Evolutionary conservation across 108 stramenopile genomes (phyloP).

Genomic region (Nannochloropsis granulata): DNA sequence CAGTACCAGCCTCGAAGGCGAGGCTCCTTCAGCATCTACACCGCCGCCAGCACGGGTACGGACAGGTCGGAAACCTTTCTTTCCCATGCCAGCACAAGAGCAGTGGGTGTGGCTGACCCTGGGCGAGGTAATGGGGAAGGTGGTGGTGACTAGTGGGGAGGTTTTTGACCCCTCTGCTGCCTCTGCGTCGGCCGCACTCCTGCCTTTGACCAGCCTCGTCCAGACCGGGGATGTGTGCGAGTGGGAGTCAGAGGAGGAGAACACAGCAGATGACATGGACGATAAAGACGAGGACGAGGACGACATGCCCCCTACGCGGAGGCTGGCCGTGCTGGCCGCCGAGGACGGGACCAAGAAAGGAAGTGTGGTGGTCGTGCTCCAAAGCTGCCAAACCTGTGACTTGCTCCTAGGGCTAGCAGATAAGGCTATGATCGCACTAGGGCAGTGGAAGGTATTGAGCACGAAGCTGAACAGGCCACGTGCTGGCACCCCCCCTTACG

Average conservation of each 20-base stretch:
- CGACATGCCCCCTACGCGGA: not conserved
- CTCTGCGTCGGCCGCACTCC: not conserved
- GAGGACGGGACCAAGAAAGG: not conserved
- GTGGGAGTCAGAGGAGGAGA: not conserved
- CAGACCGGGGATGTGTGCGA: not conserved
- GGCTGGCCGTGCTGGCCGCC: not conserved
- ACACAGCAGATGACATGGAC: not conserved
- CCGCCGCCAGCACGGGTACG: not conserved
- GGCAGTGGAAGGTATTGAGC: not conserved
- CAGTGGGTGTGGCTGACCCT: not conserved
- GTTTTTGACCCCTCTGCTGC: not conserved
- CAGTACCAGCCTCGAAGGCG: not conserved
- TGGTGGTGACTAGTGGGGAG: not conserved
- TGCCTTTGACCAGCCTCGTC: not conserved
- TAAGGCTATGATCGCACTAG: not conserved
- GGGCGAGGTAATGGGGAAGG: not conserved
- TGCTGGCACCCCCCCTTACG: not conserved
- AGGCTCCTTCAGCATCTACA: not conserved
- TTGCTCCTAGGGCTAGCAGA: not conserved
- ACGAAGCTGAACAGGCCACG: not conserved
- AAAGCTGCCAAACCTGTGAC: not conserved
- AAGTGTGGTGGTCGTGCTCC: not conserved
- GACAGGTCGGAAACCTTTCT: not conserved
- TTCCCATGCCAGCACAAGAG: not conserved
- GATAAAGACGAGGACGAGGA: not conserved